These are phyloP conservation scores for Tricharina praecox DNA, from an alignment of 495 filamentous ascomycete genomes.

Conservation along the genomic window DNA sequence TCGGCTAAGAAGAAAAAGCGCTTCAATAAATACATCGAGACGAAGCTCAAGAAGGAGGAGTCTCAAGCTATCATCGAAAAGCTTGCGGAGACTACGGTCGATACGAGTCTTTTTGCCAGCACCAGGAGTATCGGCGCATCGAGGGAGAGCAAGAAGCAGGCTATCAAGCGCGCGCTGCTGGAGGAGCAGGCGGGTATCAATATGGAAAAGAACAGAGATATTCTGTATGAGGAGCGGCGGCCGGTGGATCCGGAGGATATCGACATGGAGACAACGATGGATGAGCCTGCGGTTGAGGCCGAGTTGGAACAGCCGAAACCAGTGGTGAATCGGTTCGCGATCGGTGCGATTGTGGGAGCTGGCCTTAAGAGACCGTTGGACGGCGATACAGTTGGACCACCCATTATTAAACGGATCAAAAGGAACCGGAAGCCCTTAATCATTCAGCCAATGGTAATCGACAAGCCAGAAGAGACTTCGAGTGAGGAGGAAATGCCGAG, in stretches of 20 bases:
- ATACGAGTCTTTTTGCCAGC: conserved; percentile 63
- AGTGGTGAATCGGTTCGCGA: not conserved
- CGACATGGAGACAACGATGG: conserved; percentile 19
- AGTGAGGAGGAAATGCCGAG: not conserved
- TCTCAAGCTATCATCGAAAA: conserved; percentile 70
- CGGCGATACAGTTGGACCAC: conserved; percentile 55
- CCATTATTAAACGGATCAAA: conserved; percentile 56
- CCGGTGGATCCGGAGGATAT: conserved; percentile 11
- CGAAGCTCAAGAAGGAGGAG: conserved; percentile 86
- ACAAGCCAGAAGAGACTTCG: not conserved
- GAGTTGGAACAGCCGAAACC: not conserved
- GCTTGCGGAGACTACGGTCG: conserved; percentile 57
- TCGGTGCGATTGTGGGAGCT: conserved; percentile 39
- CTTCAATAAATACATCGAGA: conserved; percentile 94
- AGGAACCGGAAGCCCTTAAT: conserved; percentile 21
- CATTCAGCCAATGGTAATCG: conserved; percentile 12
- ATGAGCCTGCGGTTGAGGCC: not conserved
- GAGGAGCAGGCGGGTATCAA: conserved; percentile 44
- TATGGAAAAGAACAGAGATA: conserved; percentile 31
- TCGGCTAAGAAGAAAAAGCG: conserved; percentile 86
- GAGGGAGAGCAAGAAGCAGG: conserved; percentile 48
- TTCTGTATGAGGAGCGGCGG: conserved; percentile 32
- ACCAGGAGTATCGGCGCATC: conserved; percentile 55
- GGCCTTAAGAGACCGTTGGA: conserved; percentile 80
- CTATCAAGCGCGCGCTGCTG: conserved; percentile 39